phyloP scores from a whole-genome alignment of 164 flowering plant species.

The Pachysandra terminalis region DNA sequence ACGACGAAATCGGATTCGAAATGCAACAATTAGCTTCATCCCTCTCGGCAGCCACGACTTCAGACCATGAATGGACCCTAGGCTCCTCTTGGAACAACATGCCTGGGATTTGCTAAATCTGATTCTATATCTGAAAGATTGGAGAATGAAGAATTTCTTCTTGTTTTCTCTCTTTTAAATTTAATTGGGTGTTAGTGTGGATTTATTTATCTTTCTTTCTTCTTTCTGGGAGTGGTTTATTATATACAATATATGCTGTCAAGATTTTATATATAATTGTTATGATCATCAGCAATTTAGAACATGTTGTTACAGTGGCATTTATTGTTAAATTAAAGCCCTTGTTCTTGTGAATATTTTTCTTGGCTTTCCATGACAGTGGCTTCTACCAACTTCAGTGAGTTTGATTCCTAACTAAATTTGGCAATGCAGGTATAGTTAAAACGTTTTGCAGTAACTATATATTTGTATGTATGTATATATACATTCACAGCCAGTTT shows the following conservation, averaged over 20 bases:
- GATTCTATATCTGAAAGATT: not conserved
- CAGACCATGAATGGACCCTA: slow-evolving; percentile 32
- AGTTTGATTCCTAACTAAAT: not conserved
- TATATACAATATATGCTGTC: slow-evolving; percentile 5
- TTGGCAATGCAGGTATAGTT: no score
- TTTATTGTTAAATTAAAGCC: not conserved
- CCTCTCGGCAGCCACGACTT: not conserved
- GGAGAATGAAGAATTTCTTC: not conserved
- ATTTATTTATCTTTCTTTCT: not conserved
- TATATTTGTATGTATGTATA: not conserved
- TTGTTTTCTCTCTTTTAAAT: no score
- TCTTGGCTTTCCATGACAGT: not conserved
- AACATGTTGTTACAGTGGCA: not conserved
- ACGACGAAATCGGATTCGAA: slow-evolving; percentile 34
- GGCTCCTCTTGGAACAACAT: slow-evolving; percentile 41
- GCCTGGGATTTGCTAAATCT: slow-evolving; percentile 39
- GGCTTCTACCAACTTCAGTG: not conserved
- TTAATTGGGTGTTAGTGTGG: not conserved
- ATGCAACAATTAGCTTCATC: slow-evolving; percentile 30
- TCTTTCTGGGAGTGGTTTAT: not conserved
- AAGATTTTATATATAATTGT: not conserved
- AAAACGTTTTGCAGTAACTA: no score
- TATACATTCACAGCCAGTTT: not conserved
- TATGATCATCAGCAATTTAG: no score
- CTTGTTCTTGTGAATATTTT: not conserved